Evolutionary conservation across 352 stramenopile species (phyloP).

Genomic region (Phytophthora pinifolia): DNA sequence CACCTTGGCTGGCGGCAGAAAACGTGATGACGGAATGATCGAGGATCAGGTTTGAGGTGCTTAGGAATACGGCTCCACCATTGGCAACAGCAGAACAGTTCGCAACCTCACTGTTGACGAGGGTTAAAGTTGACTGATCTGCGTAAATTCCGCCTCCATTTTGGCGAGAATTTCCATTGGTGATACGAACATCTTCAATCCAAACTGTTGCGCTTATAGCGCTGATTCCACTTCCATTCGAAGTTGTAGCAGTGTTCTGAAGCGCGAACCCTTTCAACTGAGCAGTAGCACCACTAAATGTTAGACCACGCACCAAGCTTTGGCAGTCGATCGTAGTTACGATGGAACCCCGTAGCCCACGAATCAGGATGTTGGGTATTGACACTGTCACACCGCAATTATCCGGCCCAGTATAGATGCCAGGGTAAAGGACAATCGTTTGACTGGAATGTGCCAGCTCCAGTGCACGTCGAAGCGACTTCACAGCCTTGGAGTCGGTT

Average conservation of each 20-base stretch:
- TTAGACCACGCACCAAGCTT: constrained; percentile 23
- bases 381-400: constrained; percentile 46
- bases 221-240: constrained; percentile 32
- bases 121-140: constrained; percentile 23
- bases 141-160: constrained; percentile 41
- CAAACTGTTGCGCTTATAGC: constrained; percentile 17
- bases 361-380: constrained; percentile 31
- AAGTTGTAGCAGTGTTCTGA: constrained; percentile 8
- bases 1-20: constrained; percentile 28
- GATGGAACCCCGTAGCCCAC: constrained; percentile 36
- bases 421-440: constrained; percentile 56
- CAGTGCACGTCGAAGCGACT: constrained; percentile 45
- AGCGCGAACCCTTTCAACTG: constrained; percentile 35
- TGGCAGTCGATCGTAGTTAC: constrained; percentile 48
- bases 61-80: constrained; percentile 37
- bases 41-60: constrained; percentile 22
- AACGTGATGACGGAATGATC: constrained; percentile 11
- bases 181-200: constrained; percentile 19
- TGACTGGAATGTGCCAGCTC: constrained; percentile 30
- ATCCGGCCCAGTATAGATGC: constrained; percentile 28
- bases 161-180: constrained; percentile 3
- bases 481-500: constrained; percentile 53
- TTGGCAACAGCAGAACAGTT: constrained; percentile 22
- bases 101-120: constrained; percentile 17
- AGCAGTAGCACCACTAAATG: constrained; percentile 18